These are phyloP conservation scores for Leucosporidium creatinivorum DNA, from an alignment of 768 basidiomycete genomes.

Conservation along the genomic window DNA sequence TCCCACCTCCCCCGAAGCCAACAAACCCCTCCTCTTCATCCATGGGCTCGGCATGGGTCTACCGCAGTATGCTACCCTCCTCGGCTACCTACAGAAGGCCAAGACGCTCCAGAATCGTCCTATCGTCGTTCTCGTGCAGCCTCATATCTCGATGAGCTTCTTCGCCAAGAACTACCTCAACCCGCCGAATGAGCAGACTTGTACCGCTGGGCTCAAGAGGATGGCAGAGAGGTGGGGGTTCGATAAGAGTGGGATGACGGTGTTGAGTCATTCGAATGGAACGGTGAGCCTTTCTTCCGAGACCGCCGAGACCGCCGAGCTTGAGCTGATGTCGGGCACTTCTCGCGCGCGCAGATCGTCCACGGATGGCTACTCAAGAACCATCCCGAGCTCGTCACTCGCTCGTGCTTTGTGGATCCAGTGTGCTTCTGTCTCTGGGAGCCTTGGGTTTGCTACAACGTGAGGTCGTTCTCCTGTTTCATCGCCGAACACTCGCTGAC, in stretches of 20 bases:
- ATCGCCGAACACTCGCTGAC: too few species aligned
- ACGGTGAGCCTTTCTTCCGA: constrained; percentile 44
- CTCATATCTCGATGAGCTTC: constrained; percentile 76
- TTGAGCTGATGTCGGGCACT: neutral
- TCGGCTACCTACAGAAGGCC: constrained; percentile 53
- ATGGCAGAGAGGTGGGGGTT: constrained; percentile 53
- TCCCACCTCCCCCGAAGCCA: constrained; percentile 40
- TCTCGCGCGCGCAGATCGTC: constrained; percentile 56
- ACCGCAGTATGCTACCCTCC: constrained; percentile 51
- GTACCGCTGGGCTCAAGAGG: constrained; percentile 52
- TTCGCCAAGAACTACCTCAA: constrained; percentile 66
- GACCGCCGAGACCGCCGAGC: neutral
- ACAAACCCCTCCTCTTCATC: constrained; percentile 66
- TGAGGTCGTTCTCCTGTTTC: too few species aligned
- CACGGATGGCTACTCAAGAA: constrained; percentile 87
- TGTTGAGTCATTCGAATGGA: constrained; percentile 78
- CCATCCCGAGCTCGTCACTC: constrained; percentile 54
- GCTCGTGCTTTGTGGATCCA: constrained; percentile 87
- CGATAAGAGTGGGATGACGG: constrained; percentile 53
- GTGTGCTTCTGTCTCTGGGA: constrained; percentile 32
- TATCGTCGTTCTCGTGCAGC: constrained; percentile 69
- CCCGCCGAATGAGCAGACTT: constrained; percentile 61
- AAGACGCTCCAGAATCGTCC: constrained; percentile 57
- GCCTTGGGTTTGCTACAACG: constrained; percentile 68
- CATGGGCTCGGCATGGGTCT: constrained; percentile 85